Evolutionary conservation across 352 stramenopile species (phyloP), one percentile per base, ranked within the genome.

Genomic region (Elongisporangium anandrum): DNA sequence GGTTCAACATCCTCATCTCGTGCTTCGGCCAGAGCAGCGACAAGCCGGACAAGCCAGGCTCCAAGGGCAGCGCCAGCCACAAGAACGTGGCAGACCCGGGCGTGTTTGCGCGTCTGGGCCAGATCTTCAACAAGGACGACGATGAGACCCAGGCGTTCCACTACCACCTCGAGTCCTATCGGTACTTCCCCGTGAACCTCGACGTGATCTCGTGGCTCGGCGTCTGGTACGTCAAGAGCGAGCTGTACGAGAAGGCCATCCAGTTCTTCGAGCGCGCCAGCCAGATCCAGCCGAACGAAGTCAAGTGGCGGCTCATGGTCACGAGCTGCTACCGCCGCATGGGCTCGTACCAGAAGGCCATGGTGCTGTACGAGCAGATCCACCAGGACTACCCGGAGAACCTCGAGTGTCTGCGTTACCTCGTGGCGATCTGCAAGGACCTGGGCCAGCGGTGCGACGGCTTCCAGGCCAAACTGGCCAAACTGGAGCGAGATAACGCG

Each of bases 231-330:
- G 94, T 99, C 60, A 98, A 98, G 70, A 93, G 88, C 38, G 94
- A 99, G 64, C 79, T 98, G 65, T 99, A 98, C 68, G 95, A 98
- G 65, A 98, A 98, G 67, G 94, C 92, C 10, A 97, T 99, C 52
- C 77, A 96, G 52, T 99, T 98, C 69, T 99, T 99, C 58, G 84
- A 98, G 64, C 81, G 92, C 22, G 96, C 96, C 56, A 87, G 88
- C 48, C 81, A 98, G 59, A 97, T 99, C 52, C 88, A 99, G 59
- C 95, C 96, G 15, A 93, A 78, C 22, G 95, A 99, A 62, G 90
- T 98, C 55, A 99, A 99, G 65, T 99, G 96, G 96, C 73, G 88
- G 10, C 85, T 99, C 57, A 99, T 99, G 96, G 88, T 98, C 49
- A 97, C 94, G 15, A 97, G 83, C 65, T 98, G 96, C 66, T 98